These are phyloP conservation scores for Epicoccum sorghinum DNA, from an alignment of 2,329 filamentous ascomycete genomes.

Conservation along the genomic window DNA sequence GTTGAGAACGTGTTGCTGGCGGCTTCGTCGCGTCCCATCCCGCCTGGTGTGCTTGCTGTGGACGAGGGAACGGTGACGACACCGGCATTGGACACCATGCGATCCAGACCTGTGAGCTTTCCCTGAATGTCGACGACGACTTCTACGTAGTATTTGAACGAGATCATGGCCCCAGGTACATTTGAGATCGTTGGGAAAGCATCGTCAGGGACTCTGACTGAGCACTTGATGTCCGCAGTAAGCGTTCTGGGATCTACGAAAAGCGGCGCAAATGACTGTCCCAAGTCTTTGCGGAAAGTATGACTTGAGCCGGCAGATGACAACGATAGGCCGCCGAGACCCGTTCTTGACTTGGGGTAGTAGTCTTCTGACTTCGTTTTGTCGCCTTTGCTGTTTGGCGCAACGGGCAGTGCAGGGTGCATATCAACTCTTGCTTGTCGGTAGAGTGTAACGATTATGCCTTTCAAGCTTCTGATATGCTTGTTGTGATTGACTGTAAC, in stretches of 20 bases:
- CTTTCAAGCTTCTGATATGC: constrained; percentile 85
- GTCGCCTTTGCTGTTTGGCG: constrained; percentile 67
- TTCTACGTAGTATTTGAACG: constrained; percentile 92
- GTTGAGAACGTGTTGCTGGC: constrained; percentile 57
- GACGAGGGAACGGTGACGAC: constrained; percentile 55
- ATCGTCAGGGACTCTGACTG: constrained; percentile 86
- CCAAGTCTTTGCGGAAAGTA: constrained; percentile 93
- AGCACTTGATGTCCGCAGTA: constrained; percentile 79
- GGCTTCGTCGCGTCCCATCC: constrained; percentile 39
- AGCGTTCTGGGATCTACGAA: constrained; percentile 84
- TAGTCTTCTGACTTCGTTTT: constrained; percentile 79
- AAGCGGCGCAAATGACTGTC: constrained; percentile 85
- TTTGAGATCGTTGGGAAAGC: constrained; percentile 89
- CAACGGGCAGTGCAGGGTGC: constrained; percentile 66
- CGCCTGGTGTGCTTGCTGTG: constrained; percentile 49
- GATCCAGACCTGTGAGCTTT: constrained; percentile 77
- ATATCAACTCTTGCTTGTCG: constrained; percentile 90
- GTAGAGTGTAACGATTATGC: constrained; percentile 91
- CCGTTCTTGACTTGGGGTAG: constrained; percentile 85
- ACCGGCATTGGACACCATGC: constrained; percentile 63
- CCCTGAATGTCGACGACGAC: constrained; percentile 92
- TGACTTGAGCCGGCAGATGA: constrained; percentile 86
- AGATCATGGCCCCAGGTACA: constrained; percentile 92
- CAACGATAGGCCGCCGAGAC: constrained; percentile 83
- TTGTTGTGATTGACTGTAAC: constrained; percentile 88